phyloP scores from a whole-genome alignment of 2,329 filamentous ascomycete genomes.

The Trichoderma asperellum region DNA sequence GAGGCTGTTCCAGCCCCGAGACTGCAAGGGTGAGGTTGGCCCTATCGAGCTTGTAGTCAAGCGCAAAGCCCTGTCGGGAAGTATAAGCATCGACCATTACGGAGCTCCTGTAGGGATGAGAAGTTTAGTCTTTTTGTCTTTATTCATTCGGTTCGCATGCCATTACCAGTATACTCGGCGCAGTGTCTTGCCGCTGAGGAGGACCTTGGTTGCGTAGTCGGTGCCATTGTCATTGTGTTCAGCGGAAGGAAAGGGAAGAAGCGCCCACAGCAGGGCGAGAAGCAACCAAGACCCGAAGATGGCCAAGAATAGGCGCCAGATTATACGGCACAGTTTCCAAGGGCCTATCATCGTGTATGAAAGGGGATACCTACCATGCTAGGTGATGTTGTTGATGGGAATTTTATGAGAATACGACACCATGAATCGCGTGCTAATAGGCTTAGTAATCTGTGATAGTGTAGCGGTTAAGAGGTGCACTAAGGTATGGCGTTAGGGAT shows the following conservation, averaged over 20 bases:
- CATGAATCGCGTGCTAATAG: not conserved
- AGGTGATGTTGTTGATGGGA: not conserved
- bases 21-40: not conserved
- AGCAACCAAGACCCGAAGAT: not conserved
- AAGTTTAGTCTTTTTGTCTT: not conserved
- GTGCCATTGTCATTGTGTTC: not conserved
- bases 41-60: not conserved
- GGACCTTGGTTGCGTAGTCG: not conserved
- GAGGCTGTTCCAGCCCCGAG: not conserved
- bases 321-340: not conserved
- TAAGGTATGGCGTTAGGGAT: too few species aligned
- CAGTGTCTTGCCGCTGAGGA: not conserved
- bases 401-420: not conserved
- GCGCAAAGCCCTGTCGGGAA: not conserved
- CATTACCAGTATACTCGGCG: conserved; percentile 3
- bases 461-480: too few species aligned
- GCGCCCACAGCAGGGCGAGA: not conserved
- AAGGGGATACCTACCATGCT: not conserved
- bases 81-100: not conserved
- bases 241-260: conserved; percentile 2
- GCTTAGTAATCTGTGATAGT: not conserved
- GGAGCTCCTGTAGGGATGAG: not conserved
- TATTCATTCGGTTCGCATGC: not conserved
- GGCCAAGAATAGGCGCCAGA: not conserved
- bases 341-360: not conserved